Conservation (phyloP, 108 stramenopile genomes). For the Cyclotella choctawhatcheeana region DNA sequence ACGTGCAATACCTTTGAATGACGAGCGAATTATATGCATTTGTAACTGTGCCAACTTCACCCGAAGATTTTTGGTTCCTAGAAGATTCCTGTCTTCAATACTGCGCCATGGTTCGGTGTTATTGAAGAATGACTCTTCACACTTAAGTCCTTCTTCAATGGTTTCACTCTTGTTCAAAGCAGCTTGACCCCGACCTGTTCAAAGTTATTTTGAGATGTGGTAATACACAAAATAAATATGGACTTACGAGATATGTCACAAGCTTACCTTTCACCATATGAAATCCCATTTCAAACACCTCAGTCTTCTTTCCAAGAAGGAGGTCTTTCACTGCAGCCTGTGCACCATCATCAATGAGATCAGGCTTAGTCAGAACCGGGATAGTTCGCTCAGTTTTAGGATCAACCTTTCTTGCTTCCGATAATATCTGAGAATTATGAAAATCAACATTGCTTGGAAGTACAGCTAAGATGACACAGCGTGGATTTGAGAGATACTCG, state of each 20-base stretch:
- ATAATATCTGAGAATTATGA: slow-evolving; percentile 83
- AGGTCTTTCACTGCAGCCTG: slow-evolving; percentile 57
- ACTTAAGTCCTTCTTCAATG: slow-evolving; percentile 46
- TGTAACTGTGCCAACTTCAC: slow-evolving; percentile 55
- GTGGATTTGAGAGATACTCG: slow-evolving; percentile 67
- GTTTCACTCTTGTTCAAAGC: slow-evolving; percentile 50
- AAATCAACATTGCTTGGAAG: slow-evolving; percentile 86
- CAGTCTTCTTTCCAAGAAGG: slow-evolving; percentile 50
- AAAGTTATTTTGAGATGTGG: too few relatives aligned
- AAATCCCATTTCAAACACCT: slow-evolving; percentile 52
- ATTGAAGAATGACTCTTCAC: slow-evolving; percentile 61
- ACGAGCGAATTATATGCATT: slow-evolving; percentile 53
- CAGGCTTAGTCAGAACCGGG: slow-evolving; percentile 91
- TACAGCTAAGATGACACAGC: slow-evolving; percentile 81
- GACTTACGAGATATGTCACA: neutral
- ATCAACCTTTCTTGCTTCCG: slow-evolving; percentile 65
- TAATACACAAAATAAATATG: too few relatives aligned
- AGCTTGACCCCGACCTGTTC: slow-evolving; percentile 62
- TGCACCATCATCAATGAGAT: slow-evolving; percentile 79
- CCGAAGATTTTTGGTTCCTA: slow-evolving; percentile 60
- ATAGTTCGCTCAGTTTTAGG: slow-evolving; percentile 75
- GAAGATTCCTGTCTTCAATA: slow-evolving; percentile 44
- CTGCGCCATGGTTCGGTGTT: slow-evolving; percentile 61
- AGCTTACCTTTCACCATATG: slow-evolving; percentile 65
- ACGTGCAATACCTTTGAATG: slow-evolving; percentile 51